Conservation (phyloP, 1,284 basidiomycete genomes). For the Salmacisia buchloeana region DNA sequence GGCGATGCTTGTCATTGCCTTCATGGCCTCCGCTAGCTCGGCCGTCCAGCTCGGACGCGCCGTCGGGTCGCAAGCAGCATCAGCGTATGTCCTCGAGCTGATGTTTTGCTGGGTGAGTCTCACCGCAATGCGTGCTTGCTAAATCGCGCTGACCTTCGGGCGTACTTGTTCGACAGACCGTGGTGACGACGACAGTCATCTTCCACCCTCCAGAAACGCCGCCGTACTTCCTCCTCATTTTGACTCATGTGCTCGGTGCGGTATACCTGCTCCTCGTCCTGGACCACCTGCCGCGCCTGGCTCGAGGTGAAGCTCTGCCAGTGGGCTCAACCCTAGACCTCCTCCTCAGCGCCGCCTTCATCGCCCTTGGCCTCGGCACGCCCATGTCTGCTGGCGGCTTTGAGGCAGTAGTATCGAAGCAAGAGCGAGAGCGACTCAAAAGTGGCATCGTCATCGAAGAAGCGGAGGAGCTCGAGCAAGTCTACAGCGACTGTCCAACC, state of each 20-base stretch:
- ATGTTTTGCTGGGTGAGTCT: background rate
- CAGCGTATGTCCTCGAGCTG: background rate
- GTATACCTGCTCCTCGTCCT: conserved; percentile 5
- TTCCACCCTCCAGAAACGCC: conserved; percentile 20
- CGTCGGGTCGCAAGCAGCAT: background rate
- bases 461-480: conserved; percentile 14
- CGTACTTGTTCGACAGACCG: conserved; percentile 11
- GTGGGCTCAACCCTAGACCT: conserved; percentile 11
- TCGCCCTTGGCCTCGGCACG: conserved; percentile 22
- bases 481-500: conserved; percentile 31
- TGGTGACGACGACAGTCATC: conserved; percentile 15
- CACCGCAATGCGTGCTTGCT: background rate
- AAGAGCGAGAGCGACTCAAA: conserved; percentile 19
- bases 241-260: conserved; percentile 11
- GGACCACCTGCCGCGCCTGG: background rate
- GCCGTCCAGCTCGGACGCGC: background rate
- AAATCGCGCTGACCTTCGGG: background rate
- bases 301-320: background rate
- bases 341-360: conserved; percentile 12
- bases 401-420: conserved; percentile 22
- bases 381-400: conserved; percentile 30
- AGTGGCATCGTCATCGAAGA: conserved; percentile 13
- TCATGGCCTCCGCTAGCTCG: conserved; percentile 14
- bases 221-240: conserved; percentile 10
- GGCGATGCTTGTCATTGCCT: conserved; percentile 12